Base-by-base conservation (phyloP, 352 stramenopile genomes). In the Phytophthora nicotianae region DNA sequence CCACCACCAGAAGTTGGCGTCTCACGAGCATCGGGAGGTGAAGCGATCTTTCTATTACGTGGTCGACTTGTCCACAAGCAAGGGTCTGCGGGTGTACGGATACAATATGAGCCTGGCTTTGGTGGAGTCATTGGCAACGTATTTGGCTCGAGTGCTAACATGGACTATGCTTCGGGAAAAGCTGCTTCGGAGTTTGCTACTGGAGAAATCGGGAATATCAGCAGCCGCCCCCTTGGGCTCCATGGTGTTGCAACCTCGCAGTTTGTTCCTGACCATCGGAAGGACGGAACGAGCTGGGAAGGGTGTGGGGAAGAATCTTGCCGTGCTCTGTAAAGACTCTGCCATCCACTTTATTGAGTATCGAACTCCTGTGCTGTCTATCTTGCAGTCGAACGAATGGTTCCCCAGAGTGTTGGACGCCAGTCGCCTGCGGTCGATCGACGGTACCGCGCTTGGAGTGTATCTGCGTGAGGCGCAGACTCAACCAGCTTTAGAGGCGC, bases 91-190 rank as follows among this genome's bases (percentile, higher is more conserved):
- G 0, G 62, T 90, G 17, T 90, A 87, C 46, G 86, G 76, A 43
- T 95, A 95, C 71, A 95, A 95, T 51, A 83, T 93, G 75, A 91
- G 84, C 38, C 58, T 65, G 1, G 65, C 74, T 40, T 64, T 93
- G 13, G 63, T 89, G 14, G 86, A 95, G 19, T 69, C 66, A 2
- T 59, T 95, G 21, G 56, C 80, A 3, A 70, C 77, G 7, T 70
- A 89, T 37, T 50, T 88, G 8, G 74, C 83, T 8, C 72, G 79
- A 10, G 65, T 91, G 37, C 48, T 91, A 20, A 95, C 83, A 21
- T 95, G 86, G 86, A 83, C 52, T n/a, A 68, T 80, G 47, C 73
- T 95, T 52, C 83, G 86, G 5, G 79, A 90, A 54, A 79, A 68
- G 4, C 45, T 95, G 24, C 54, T 91, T n/a, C 68, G 72, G 8